Conservation (phyloP, 257 asterid genomes). For the Ehretia macrophylla region DNA sequence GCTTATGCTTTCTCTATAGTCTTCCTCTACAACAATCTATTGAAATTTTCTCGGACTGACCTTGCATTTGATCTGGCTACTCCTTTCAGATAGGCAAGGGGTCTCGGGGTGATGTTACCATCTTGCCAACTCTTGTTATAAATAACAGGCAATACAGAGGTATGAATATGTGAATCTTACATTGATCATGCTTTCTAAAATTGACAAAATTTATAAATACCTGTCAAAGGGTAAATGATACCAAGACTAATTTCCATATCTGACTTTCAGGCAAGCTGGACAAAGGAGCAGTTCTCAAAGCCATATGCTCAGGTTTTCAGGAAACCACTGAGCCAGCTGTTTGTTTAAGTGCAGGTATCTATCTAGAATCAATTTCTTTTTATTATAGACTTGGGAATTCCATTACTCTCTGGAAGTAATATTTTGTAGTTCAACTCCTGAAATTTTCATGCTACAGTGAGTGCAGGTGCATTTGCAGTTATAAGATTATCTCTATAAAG, state of each 20-base stretch:
- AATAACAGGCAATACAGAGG: slow-evolving; percentile 67
- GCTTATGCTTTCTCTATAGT: background rate
- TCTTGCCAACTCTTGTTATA: slow-evolving; percentile 63
- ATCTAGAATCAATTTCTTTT: slow-evolving; percentile 6
- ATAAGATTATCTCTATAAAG: too few species aligned
- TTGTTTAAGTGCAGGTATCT: slow-evolving; percentile 48
- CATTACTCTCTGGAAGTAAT: too few species aligned
- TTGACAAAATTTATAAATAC: too few species aligned
- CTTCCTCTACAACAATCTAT: background rate
- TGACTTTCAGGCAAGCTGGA: slow-evolving; percentile 48
- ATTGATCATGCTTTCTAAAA: too few species aligned
- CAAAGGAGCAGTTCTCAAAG: slow-evolving; percentile 63
- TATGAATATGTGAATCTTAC: slow-evolving; percentile 8
- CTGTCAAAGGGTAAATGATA: background rate
- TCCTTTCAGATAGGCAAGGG: slow-evolving; percentile 51
- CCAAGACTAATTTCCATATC: background rate
- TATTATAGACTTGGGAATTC: background rate
- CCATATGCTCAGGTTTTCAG: slow-evolving; percentile 60
- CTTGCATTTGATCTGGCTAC: background rate
- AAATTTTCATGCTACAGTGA: too few species aligned
- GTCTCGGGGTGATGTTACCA: slow-evolving; percentile 60
- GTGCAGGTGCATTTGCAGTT: too few species aligned
- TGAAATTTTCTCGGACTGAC: background rate
- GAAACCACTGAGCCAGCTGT: slow-evolving; percentile 71
- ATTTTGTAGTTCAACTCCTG: too few species aligned